Base-by-base conservation (phyloP, 192 early-diverging fungal species). In the Geranomyces variabilis region DNA sequence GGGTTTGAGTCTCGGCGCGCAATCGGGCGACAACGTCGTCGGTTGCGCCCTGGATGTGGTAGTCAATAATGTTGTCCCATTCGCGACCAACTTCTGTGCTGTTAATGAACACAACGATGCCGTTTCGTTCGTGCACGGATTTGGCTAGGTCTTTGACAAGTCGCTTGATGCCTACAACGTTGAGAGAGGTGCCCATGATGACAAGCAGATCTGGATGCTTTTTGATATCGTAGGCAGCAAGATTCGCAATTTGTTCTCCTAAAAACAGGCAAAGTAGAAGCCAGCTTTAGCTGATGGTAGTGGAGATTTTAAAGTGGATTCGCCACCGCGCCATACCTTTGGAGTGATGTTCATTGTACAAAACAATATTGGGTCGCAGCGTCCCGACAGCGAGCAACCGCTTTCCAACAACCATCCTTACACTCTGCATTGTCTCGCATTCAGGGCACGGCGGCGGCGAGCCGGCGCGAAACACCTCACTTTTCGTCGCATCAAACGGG, bases 271-370 rank as follows among this genome's bases (percentile, higher is more conserved):
- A 15, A 15, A 53, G 19, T 47, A 19, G 46, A 13, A 47, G 19
- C 12, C 46, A 19, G 19, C 46, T 47, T 19, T 47, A 19, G 12
- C n/a, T n/a, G n/a, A n/a, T n/a, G n/a, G n/a, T n/a, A n/a, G n/a
- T n/a, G n/a, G n/a, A n/a, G n/a, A n/a, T n/a, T n/a, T n/a, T n/a
- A n/a, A n/a, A n/a, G n/a, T n/a, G n/a, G n/a, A n/a, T n/a, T n/a
- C n/a, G n/a, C n/a, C n/a, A n/a, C n/a, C n/a, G n/a, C n/a, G n/a
- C 3, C 63, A 22, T 63, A 82, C 92, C 93, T 63, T 86, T 70
- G 0, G 88, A 77, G 75, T 96, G 94, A 66, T 89, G 84, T 75
- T 99, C 97, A 71, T 96, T 96, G 84, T 99, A 99, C 7, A 99
- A 80, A 3, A 99, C 93, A 79, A 99, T 92, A 72, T 92, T 91